Base-by-base conservation (phyloP, 345 rosid genomes). In the Rhizophora apiculata region DNA sequence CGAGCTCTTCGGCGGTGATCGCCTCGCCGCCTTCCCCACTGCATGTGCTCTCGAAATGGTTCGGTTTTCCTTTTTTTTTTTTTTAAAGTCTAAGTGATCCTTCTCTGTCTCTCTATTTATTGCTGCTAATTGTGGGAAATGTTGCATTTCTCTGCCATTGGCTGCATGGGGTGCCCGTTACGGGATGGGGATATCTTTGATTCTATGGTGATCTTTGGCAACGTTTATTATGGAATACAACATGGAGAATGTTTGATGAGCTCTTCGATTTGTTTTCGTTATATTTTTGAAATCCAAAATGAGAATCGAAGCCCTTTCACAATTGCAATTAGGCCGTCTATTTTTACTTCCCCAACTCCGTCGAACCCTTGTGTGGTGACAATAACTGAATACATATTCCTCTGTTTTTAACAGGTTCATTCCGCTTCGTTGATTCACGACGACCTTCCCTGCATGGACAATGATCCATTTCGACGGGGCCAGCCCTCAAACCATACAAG, bases 41-140 rank as follows among this genome's bases (percentile, higher is more conserved):
- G 96, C 97, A 1, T 92, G 97, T 72, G 97, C 98, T 71, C 96
- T 92, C 61, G 97, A 95, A 85, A 95, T 95, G 99, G 98, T 95
- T 66, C 30, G 54, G 8, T 10, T 18, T 24, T 29, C n/a, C n/a
- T 60, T 21, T 24, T 32, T 4, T 31, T 55, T 54, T 20, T 6
- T 0, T 20, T 1, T n/a, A 1, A 21, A 21, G 27, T 54, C 2
- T 6, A 6, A 9, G 11, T 11, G 0, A 8, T 37, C 43, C 13
- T 9, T 37, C 9, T 37, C 11, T 37, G 13, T 37, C 11, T 9
- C 3, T 2, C 9, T 24, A 24, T 24, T 24, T 24, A 24, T 24
- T 24, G 5, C 34, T 31, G 34, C 37, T 34, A 8, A 34, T 8
- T 7, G 9, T 34, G 37, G 37, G 39, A 36, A 36, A 36, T 8